Evolutionary conservation across 106 monocot species (phyloP).

Genomic region (Dendrobium officinale): DNA sequence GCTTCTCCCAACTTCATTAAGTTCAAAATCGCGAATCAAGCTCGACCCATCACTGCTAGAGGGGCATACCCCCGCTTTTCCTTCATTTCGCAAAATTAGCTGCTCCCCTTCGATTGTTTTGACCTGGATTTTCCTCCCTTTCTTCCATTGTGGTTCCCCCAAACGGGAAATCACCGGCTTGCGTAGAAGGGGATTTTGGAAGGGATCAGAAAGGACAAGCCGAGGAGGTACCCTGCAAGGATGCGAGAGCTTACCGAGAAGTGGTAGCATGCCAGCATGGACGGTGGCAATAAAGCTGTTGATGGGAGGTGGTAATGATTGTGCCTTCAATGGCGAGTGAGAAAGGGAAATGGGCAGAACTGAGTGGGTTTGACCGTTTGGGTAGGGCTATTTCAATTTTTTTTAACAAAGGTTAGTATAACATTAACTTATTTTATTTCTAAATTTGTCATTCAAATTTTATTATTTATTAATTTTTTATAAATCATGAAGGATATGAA

Average conservation of each 20-base stretch:
- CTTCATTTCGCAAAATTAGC: not conserved
- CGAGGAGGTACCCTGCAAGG: constrained; percentile 3
- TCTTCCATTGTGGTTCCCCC: not conserved
- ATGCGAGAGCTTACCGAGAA: constrained; percentile 11
- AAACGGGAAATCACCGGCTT: not conserved
- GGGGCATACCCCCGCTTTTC: not conserved
- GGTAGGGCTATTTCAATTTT: too few species aligned
- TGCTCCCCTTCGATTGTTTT: not conserved
- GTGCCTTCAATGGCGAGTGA: too few species aligned
- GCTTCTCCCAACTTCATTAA: constrained; percentile 6
- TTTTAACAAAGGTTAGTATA: too few species aligned
- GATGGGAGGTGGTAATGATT: not conserved
- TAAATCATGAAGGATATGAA: too few species aligned
- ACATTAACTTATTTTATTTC: too few species aligned
- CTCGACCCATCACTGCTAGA: constrained; percentile 3
- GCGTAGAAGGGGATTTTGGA: constrained; percentile 6
- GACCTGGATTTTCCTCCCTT: not conserved
- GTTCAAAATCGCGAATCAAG: not conserved
- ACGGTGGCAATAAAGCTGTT: not conserved
- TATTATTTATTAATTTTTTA: too few species aligned
- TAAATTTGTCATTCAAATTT: too few species aligned
- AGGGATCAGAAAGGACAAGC: not conserved
- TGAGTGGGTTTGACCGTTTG: too few species aligned
- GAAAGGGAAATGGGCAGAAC: too few species aligned
- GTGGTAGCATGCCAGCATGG: not conserved